These are phyloP conservation scores for Pseudozyma thailandica DNA, from an alignment of 1,284 basidiomycete genomes.

Conservation along the genomic window DNA sequence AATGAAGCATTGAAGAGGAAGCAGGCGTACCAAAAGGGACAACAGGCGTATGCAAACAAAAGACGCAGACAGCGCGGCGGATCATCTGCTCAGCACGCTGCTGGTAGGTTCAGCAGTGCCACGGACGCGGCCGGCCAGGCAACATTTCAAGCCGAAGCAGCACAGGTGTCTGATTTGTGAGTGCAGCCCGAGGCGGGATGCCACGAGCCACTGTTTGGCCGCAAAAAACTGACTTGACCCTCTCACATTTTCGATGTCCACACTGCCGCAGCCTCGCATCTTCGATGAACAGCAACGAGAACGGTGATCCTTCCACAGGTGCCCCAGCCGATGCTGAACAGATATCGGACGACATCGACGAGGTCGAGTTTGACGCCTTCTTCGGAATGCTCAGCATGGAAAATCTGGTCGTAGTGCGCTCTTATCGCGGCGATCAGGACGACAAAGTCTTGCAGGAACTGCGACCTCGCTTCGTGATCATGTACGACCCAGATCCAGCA, in stretches of 20 bases:
- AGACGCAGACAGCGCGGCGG: slow-evolving; percentile 68
- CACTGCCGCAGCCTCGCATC: slow-evolving; percentile 24
- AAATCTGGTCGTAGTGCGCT: slow-evolving; percentile 84
- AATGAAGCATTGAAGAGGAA: slow-evolving; percentile 62
- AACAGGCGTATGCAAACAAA: slow-evolving; percentile 65
- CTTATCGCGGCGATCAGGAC: slow-evolving; percentile 91
- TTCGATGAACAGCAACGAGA: slow-evolving; percentile 12
- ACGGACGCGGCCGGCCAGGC: slow-evolving; percentile 25
- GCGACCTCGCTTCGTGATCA: slow-evolving; percentile 86
- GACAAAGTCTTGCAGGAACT: slow-evolving; percentile 88
- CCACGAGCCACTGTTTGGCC: too few species aligned
- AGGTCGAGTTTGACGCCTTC: slow-evolving; percentile 72
- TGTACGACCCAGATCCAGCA: slow-evolving; percentile 91
- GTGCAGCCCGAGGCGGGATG: slow-evolving; percentile 52
- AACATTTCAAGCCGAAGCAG: slow-evolving; percentile 71
- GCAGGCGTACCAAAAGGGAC: slow-evolving; percentile 31
- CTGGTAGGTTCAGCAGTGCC: slow-evolving; percentile 17
- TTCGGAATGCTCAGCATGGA: slow-evolving; percentile 85
- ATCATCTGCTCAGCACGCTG: slow-evolving; percentile 10
- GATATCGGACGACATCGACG: slow-evolving; percentile 32
- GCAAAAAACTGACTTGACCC: too few species aligned
- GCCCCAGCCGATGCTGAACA: slow-evolving; percentile 17
- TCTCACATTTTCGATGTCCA: too few species aligned
- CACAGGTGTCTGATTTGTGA: slow-evolving; percentile 75
- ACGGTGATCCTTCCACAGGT: slow-evolving; percentile 3